These are phyloP conservation scores for Chenopodium berlandieri DNA, from an alignment of 148 eudicot genomes.

Conservation along the genomic window DNA sequence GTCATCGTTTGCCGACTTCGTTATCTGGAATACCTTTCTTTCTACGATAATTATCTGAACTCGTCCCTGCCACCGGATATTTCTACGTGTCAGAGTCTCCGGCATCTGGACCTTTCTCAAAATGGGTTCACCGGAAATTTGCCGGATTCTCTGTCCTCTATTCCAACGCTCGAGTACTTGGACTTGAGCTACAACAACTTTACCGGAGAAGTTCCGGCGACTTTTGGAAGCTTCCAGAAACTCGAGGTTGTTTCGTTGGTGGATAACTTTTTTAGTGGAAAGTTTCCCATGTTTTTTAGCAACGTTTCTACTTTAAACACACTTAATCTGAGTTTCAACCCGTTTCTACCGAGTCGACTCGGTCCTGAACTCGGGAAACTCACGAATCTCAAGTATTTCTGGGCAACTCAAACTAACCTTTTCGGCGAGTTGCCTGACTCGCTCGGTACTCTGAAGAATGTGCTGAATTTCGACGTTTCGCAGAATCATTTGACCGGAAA, in stretches of 20 bases:
- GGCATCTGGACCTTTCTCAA: conserved; percentile 45
- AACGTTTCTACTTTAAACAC: conserved; percentile 55
- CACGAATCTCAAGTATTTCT: conserved; percentile 51
- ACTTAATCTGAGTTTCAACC: conserved; percentile 65
- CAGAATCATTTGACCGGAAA: conserved; percentile 41
- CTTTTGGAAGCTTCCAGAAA: conserved; percentile 46
- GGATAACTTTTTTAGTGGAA: conserved; percentile 58
- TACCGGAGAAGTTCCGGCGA: conserved; percentile 66
- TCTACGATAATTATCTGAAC: conserved; percentile 57
- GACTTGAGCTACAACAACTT: conserved; percentile 72
- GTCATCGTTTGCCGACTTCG: conserved; percentile 52
- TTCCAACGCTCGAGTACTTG: conserved; percentile 35
- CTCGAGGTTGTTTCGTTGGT: conserved; percentile 53
- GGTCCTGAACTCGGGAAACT: conserved; percentile 55
- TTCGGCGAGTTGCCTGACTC: conserved; percentile 68
- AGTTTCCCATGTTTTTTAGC: conserved; percentile 46
- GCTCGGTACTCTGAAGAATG: conserved; percentile 42
- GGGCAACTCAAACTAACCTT: conserved; percentile 48
- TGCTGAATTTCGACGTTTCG: conserved; percentile 63
- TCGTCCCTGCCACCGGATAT: conserved; percentile 42
- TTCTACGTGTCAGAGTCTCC: conserved; percentile 38
- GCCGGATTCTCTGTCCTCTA: conserved; percentile 35
- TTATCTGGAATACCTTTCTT: conserved; percentile 34
- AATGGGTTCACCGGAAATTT: conserved; percentile 51
- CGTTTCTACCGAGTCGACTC: conserved; percentile 58